A percentile compares a stretch with the other conserved stretches of the same genome.
Evolutionary conservation across 192 early-diverging fungal species (phyloP).

Genomic region (Coemansia aciculifera): DNA sequence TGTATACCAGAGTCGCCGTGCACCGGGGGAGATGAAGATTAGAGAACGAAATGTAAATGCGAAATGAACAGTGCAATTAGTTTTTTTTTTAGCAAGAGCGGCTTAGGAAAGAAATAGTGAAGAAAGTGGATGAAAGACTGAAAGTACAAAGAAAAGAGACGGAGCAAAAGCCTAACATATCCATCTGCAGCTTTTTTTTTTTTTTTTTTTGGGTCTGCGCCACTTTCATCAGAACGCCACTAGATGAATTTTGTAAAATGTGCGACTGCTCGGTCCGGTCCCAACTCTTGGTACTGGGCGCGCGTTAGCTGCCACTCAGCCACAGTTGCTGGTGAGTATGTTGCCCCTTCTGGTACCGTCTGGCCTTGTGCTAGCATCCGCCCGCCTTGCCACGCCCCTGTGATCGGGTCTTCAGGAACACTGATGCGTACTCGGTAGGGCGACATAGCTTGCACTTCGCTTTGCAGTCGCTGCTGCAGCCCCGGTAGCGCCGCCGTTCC

Average conservation of each 20-base stretch:
- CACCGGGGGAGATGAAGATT: constrained; percentile 3
- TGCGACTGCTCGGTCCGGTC: constrained; percentile 22
- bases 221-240: neutral
- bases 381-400: constrained; percentile 33
- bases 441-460: constrained; percentile 89
- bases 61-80: neutral
- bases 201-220: too few species aligned
- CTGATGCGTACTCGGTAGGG: constrained; percentile 45
- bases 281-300: constrained; percentile 37
- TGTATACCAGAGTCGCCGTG: constrained; percentile 1
- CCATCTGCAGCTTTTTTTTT: neutral
- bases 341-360: neutral
- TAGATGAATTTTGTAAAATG: constrained; percentile 21
- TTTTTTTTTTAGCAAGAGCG: neutral
- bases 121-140: constrained; percentile 7
- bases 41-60: constrained; percentile 14
- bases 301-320: constrained; percentile 24
- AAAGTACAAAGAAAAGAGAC: constrained; percentile 5
- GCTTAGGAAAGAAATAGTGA: constrained; percentile 4
- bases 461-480: constrained; percentile 88
- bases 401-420: constrained; percentile 5
- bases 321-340: neutral
- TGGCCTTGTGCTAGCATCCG: constrained; percentile 5
- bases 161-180: neutral
- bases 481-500: constrained; percentile 92